Evolutionary conservation across 306 rosid species (phyloP).

Genomic region (Oemleria cerasiformis): DNA sequence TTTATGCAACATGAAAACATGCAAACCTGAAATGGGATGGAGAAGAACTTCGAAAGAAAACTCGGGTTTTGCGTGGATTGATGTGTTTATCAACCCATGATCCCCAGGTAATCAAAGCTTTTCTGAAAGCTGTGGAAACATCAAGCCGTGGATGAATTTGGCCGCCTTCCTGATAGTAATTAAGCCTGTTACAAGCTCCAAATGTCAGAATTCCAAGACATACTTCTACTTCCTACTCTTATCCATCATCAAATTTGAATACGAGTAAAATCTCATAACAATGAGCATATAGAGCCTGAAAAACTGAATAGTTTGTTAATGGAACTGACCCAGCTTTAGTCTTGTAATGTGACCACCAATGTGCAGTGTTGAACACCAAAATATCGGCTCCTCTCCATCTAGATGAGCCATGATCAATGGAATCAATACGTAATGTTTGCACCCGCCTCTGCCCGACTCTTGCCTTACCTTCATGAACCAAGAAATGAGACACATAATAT

Average conservation of each 20-base stretch:
- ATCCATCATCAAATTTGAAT: neutral
- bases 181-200: constrained; percentile 49
- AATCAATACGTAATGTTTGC: constrained; percentile 71
- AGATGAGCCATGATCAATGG: constrained; percentile 76
- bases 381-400: constrained; percentile 93
- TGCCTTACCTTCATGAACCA: constrained; percentile 84
- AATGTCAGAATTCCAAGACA: constrained; percentile 12
- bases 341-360: constrained; percentile 98
- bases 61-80: constrained; percentile 57
- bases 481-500: constrained; percentile 70
- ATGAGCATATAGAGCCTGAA: constrained; percentile 12
- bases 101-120: constrained; percentile 78
- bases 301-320: constrained; percentile 16
- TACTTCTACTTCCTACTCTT: neutral
- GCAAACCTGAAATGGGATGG: constrained; percentile 96
- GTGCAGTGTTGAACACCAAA: constrained; percentile 88
- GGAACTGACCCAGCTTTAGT: constrained; percentile 82
- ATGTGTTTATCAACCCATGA: constrained; percentile 76
- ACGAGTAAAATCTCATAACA: neutral
- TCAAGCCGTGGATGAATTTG: constrained; percentile 72
- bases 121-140: constrained; percentile 63
- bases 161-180: constrained; percentile 83
- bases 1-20: constrained; percentile 11
- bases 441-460: constrained; percentile 70
- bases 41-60: constrained; percentile 82